Base-by-base conservation (phyloP, 176 grass and related monocot species). In the Oryza glaberrima region DNA sequence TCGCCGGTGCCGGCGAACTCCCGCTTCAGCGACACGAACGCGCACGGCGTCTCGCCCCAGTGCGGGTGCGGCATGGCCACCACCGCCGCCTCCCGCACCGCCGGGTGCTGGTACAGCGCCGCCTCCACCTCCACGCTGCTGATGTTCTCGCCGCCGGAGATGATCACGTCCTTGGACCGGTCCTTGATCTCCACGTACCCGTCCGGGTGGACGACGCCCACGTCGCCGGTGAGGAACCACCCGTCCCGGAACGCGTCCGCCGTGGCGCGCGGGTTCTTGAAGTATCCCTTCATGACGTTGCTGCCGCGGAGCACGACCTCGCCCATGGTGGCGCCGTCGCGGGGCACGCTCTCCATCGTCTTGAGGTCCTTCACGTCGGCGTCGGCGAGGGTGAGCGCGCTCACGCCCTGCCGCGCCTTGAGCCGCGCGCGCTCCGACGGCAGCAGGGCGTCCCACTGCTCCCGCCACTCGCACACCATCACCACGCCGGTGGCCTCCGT, bases 81-180 rank as follows among this genome's bases (percentile, higher is more conserved):
- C 36, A 90, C 91, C 9, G 87, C 87, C 28, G 72, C 91, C 82
- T 94, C 89, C 17, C 77, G 69, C 45, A 94, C 89, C 81, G 85
- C 80, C 14, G 89, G 89, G 72, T 94, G 92, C 6, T 68, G 47
- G 77, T 94, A 91, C 38, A 94, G 72, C 13, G 66, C 87, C 5
- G 80, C 25, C 72, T 94, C 92, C 35, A 94, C 92, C 72, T 91
- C 86, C 25, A 94, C 86, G 82, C 92, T 94, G 89, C 92, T 94
- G 60, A 94, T 94, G 80, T 94, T 94, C 89, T 94, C 92, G 25
- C 92, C 92, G 19, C 92, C 92, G 51, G 92, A 94, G 76, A 94
- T 94, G 66, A 94, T 94, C 19, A 94, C 87, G 77, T 94, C 92
- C 43, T 94, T 94, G 15, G 81, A 86, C 16, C 92, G 77, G 58